These are phyloP conservation scores for Pythium pyrilobum DNA, from an alignment of 352 stramenopile genomes.

Conservation along the genomic window DNA sequence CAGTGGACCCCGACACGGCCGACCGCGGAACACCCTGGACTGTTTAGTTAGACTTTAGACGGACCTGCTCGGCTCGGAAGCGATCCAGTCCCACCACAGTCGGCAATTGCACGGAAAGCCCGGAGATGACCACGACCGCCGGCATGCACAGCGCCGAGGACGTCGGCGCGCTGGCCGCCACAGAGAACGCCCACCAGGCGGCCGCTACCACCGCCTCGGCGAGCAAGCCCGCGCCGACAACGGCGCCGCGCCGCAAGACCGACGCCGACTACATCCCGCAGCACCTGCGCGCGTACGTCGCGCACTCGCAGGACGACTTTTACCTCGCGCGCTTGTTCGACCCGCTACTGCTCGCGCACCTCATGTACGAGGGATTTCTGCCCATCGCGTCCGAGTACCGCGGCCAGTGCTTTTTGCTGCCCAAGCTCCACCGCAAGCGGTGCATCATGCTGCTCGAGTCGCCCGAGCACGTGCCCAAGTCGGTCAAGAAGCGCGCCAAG, in stretches of 20 bases:
- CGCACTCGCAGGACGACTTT: constrained; percentile 92
- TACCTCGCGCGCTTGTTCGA: constrained; percentile 90
- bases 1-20: too few species aligned
- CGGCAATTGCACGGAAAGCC: not conserved
- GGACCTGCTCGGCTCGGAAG: too few species aligned
- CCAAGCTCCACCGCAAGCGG: constrained; percentile 88
- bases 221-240: not conserved
- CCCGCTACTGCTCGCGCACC: constrained; percentile 78
- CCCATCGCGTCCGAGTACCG: constrained; percentile 88
- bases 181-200: constrained; percentile 13
- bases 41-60: too few species aligned
- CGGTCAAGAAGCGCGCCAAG: constrained; percentile 86
- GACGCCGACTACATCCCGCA: constrained; percentile 84
- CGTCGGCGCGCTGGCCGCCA: constrained; percentile 15
- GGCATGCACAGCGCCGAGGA: constrained; percentile 17
- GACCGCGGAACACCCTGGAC: too few species aligned
- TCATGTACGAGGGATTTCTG: constrained; percentile 94
- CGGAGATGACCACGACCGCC: constrained; percentile 12
- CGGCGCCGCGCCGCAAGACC: constrained; percentile 9
- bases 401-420: constrained; percentile 65
- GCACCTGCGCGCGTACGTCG: constrained; percentile 79
- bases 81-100: not conserved
- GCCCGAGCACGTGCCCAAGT: constrained; percentile 84
- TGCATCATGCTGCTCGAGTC: constrained; percentile 74
- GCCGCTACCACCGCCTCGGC: not conserved